A percentile compares a stretch with the other conserved stretches of the same genome.
Conservation (phyloP, 805 yeast genomes). For the Yarrowia bubula region DNA sequence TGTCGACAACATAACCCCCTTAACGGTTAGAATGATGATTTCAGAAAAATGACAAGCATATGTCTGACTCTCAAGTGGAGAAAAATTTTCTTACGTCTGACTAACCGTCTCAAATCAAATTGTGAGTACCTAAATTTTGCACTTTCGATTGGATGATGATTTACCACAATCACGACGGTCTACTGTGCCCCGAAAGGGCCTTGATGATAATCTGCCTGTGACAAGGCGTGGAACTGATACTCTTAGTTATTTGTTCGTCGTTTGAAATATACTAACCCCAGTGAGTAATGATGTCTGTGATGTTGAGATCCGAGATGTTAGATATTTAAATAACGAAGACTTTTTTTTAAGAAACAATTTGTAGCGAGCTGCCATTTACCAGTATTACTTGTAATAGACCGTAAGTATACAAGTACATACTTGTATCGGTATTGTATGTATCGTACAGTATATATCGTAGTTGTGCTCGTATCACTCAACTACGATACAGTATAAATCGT, state of each 20-base stretch:
- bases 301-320: neutral
- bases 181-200: constrained; percentile 56
- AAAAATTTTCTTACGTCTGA: constrained; percentile 67
- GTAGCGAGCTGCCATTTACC: too few species aligned
- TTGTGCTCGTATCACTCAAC: too few species aligned
- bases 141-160: constrained; percentile 48
- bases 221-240: constrained; percentile 69
- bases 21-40: constrained; percentile 60
- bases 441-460: too few species aligned
- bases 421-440: too few species aligned
- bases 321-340: too few species aligned
- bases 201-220: constrained; percentile 79
- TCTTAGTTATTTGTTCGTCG: constrained; percentile 20
- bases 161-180: constrained; percentile 70
- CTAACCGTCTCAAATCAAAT: constrained; percentile 33
- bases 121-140: constrained; percentile 29
- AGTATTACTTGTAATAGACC: too few species aligned
- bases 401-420: too few species aligned
- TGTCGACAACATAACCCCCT: neutral
- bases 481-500: too few species aligned
- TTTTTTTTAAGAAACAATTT: too few species aligned
- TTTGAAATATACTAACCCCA: constrained; percentile 17
- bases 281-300: neutral
- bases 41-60: constrained; percentile 91
- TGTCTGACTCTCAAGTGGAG: constrained; percentile 75